These are phyloP conservation scores for Cotoneaster glaucophyllus DNA, from an alignment of 306 rosid species.

Conservation along the genomic window DNA sequence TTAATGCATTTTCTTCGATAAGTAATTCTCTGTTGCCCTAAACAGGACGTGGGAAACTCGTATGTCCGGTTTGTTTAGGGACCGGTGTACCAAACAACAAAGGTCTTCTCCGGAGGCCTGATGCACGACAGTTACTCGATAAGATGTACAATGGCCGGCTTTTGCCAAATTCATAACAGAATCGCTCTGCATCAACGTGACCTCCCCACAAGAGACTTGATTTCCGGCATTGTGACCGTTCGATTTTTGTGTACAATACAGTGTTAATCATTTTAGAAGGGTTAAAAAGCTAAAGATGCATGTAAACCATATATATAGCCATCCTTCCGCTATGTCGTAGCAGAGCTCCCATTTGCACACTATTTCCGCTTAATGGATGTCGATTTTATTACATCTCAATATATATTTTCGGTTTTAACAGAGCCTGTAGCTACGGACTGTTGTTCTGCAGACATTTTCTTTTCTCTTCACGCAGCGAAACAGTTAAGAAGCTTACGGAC, in stretches of 20 bases:
- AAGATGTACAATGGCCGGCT: slow-evolving; percentile 89
- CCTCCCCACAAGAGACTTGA: neutral
- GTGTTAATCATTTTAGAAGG: neutral
- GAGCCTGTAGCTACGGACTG: neutral
- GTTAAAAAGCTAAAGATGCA: neutral
- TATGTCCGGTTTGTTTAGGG: slow-evolving; percentile 91
- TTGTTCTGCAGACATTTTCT: neutral
- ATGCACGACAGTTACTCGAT: slow-evolving; percentile 66
- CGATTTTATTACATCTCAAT: neutral
- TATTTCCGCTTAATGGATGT: neutral
- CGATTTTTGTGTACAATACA: neutral
- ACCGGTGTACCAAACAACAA: slow-evolving; percentile 90
- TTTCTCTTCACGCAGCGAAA: neutral
- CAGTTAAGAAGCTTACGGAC: neutral
- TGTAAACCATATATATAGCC: neutral
- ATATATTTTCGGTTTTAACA: neutral
- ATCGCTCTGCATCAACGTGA: neutral
- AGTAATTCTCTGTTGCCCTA: slow-evolving; percentile 10
- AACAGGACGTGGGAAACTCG: slow-evolving; percentile 89
- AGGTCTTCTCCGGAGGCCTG: slow-evolving; percentile 90
- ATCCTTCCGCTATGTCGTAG: neutral
- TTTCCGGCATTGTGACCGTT: neutral
- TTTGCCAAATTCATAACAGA: slow-evolving; percentile 58
- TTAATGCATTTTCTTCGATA: neutral
- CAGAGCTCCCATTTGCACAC: neutral